Evolutionary conservation across 495 filamentous ascomycete species (phyloP).

Genomic region (Daldinia grandis): DNA sequence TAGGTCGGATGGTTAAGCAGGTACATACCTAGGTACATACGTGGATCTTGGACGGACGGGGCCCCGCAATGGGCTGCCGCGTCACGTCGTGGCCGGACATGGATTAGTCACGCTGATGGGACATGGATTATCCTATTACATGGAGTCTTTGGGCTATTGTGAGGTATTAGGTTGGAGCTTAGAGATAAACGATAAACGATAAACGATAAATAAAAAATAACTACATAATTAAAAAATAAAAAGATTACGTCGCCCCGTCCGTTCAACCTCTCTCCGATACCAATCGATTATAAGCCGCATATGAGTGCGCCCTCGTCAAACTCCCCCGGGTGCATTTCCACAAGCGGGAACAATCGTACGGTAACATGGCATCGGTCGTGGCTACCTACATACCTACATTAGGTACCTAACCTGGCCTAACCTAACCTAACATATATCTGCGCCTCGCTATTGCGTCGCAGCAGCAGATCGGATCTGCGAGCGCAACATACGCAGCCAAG

Average conservation of each 20-base stretch:
- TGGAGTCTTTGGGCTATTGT: neutral
- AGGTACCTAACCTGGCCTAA: too few relatives aligned
- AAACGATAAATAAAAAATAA: too few relatives aligned
- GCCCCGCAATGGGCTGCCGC: conserved; percentile 17
- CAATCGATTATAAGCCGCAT: neutral
- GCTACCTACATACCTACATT: neutral
- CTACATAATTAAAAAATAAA: too few relatives aligned
- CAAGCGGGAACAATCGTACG: neutral
- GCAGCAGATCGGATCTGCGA: conserved; percentile 9
- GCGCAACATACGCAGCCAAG: neutral
- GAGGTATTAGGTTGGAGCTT: neutral
- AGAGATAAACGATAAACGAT: too few relatives aligned
- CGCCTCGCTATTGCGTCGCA: conserved; percentile 12
- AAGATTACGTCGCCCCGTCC: neutral
- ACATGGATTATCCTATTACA: neutral
- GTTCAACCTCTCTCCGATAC: neutral
- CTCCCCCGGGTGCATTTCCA: neutral
- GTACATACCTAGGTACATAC: neutral
- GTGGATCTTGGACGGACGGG: conserved; percentile 1
- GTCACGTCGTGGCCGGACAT: conserved; percentile 20
- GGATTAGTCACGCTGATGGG: conserved; percentile 8
- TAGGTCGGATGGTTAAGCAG: too few relatives aligned
- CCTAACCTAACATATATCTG: too few relatives aligned
- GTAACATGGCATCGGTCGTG: neutral
- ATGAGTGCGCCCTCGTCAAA: neutral